Evolutionary conservation across 2,329 filamentous ascomycete species (phyloP), one percentile per base, ranked within the genome.

Genomic region (Sphaerulina populicola): DNA sequence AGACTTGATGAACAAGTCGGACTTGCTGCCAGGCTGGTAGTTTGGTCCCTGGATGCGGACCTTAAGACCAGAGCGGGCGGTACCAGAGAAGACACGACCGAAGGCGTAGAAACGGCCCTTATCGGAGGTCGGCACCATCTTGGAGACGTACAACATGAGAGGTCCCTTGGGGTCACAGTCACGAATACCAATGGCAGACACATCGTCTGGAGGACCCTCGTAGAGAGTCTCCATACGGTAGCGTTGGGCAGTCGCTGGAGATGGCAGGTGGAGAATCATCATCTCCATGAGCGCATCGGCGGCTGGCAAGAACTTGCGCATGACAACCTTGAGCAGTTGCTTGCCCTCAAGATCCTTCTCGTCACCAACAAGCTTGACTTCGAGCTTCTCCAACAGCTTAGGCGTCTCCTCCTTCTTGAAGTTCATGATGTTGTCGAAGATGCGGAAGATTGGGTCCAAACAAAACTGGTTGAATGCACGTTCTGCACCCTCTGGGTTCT

Each of bases 31-130:
- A 65, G 93, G 93, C 65, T 78, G 77, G 82, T 97, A 98, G 86
- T 97, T 97, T 73, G 93, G 93, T 63, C 93, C 93, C 81, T 98
- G 93, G 74, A 98, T 98, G 75, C 93, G 93, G 83, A 98, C 93
- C 86, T 97, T 97, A 68, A 97, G 80, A 79, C 93, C 93, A 64
- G 93, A 97, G 70, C 81, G 81, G 79, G 96, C 93, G 72, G 90
- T 97, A 86, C 93, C 93, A 66, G 93, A 80, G 82, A 97, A 98
- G 77, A 98, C 93, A 94, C 93, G 93, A 78, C 93, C 93, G 79
- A 98, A 98, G 74, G 93, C 93, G 79, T 96, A 98, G 88, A 98
- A 98, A 78, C 93, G 91, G 76, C 93, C 93, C 86, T 96, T 97
- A 72, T 98, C 93, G 68, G 89, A 94, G 66, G 93, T 98, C 69